Percentiles rank a stretch among this genome's conserved stretches.
Conservation (phyloP, 768 basidiomycete species). For the Agrocybe chaxingu region DNA sequence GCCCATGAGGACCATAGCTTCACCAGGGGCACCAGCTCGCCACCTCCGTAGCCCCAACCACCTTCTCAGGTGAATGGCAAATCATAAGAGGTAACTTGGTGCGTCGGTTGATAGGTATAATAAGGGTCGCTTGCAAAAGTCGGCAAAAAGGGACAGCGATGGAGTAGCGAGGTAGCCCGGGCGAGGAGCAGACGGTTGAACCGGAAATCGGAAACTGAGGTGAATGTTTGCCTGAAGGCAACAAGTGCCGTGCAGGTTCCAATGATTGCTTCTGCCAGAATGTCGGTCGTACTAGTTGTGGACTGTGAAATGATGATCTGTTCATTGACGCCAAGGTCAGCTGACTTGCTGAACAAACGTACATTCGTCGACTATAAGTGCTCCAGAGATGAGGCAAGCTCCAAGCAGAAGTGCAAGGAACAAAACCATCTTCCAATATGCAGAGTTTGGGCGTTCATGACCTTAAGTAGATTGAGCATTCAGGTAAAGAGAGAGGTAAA, state of each 20-base stretch:
- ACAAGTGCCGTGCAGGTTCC: constrained; percentile 46
- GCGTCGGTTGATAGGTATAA: constrained; percentile 30
- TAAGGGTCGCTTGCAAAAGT: constrained; percentile 22
- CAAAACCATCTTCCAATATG: constrained; percentile 62
- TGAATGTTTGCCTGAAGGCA: constrained; percentile 55
- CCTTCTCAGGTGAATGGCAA: constrained; percentile 44
- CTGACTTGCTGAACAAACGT: constrained; percentile 14
- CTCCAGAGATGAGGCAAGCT: constrained; percentile 52
- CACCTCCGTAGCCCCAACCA: constrained; percentile 37
- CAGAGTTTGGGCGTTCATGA: constrained; percentile 57
- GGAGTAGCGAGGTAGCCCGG: constrained; percentile 43
- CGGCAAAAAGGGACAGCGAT: constrained; percentile 27
- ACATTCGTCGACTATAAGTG: constrained; percentile 56
- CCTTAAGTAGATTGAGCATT: constrained; percentile 51
- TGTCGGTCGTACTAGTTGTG: constrained; percentile 63
- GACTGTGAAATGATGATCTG: constrained; percentile 19
- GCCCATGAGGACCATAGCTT: constrained; percentile 30
- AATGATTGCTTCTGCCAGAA: constrained; percentile 49
- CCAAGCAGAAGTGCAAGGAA: constrained; percentile 56
- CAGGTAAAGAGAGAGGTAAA: constrained; percentile 43
- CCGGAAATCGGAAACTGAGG: constrained; percentile 50
- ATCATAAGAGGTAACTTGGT: constrained; percentile 25
- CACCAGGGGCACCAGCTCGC: constrained; percentile 40
- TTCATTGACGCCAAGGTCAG: neutral
- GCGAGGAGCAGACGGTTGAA: constrained; percentile 60